A percentile compares a stretch with the other conserved stretches of the same genome.
phyloP scores from a whole-genome alignment of 164 flowering plant species.

The Vitis rotundifolia region DNA sequence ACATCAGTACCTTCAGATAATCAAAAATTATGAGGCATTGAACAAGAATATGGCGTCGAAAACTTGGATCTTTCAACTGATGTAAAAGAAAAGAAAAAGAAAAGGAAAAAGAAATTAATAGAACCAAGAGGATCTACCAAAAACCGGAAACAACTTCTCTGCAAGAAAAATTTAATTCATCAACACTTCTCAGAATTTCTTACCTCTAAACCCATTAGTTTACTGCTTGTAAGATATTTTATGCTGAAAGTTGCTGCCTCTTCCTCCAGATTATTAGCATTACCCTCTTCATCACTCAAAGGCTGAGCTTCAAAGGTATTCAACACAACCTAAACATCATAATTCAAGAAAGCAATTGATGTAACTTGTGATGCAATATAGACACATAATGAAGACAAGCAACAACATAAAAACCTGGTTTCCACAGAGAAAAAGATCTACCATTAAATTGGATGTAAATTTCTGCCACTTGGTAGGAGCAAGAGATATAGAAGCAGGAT shows the following conservation, averaged over 20 bases:
- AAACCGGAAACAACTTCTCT: background rate
- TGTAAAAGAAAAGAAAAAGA: conserved; percentile 3
- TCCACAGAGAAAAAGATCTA: conserved; percentile 22
- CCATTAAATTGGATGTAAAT: conserved; percentile 80
- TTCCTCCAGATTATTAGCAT: conserved; percentile 85
- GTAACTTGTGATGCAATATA: background rate
- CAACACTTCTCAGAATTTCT: background rate
- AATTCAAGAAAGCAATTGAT: conserved; percentile 5
- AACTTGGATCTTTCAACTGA: conserved; percentile 97
- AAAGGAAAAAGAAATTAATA: background rate
- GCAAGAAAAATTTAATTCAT: background rate
- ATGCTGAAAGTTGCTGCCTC: conserved; percentile 83
- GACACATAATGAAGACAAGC: background rate
- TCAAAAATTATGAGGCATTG: conserved; percentile 96
- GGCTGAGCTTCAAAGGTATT: conserved; percentile 97
- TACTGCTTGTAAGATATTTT: conserved; percentile 96
- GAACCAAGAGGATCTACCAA: background rate
- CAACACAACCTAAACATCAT: conserved; percentile 66
- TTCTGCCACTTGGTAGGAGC: conserved; percentile 87
- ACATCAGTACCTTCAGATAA: conserved; percentile 71
- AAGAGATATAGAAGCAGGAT: conserved; percentile 63
- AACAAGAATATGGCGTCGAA: conserved; percentile 91
- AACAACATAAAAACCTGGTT: conserved; percentile 1
- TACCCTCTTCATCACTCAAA: conserved; percentile 92
- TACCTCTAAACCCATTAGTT: conserved; percentile 97